Evolutionary conservation across 179 eudicot species (phyloP).

Genomic region (Camellia oleifera): DNA sequence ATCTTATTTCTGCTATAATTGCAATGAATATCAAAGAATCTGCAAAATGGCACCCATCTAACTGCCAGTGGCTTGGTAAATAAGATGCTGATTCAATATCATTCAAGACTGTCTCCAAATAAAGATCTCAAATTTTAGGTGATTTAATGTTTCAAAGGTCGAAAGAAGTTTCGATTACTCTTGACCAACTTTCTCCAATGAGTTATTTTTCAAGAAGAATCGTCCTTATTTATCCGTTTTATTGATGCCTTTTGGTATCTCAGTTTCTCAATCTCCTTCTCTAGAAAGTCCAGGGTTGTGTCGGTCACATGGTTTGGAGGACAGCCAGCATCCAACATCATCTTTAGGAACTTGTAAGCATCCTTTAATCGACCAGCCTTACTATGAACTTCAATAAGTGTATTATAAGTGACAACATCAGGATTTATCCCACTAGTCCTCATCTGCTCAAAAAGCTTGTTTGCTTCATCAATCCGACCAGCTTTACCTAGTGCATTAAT

Average conservation of each 20-base stretch:
- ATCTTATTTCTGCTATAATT: no score
- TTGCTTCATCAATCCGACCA: slow-evolving; percentile 70
- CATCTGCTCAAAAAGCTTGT: slow-evolving; percentile 71
- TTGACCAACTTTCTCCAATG: background rate
- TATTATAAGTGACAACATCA: slow-evolving; percentile 83
- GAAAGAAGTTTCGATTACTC: background rate
- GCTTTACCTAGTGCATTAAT: slow-evolving; percentile 87
- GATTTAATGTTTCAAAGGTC: background rate
- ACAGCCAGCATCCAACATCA: slow-evolving; percentile 94
- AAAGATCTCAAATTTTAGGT: background rate
- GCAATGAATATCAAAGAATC: background rate
- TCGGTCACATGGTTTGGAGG: slow-evolving; percentile 87
- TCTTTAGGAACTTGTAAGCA: slow-evolving; percentile 66
- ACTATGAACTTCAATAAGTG: slow-evolving; percentile 73
- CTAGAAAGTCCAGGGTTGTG: slow-evolving; percentile 69
- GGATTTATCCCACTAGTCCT: slow-evolving; percentile 73
- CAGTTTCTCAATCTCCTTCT: slow-evolving; percentile 61
- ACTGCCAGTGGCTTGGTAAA: no score
- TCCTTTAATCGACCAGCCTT: slow-evolving; percentile 66
- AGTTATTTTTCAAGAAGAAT: slow-evolving; percentile 16
- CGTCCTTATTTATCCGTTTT: slow-evolving; percentile 21
- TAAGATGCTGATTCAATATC: background rate
- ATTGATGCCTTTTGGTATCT: slow-evolving; percentile 43
- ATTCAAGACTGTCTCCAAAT: background rate
- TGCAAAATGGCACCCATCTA: background rate